These are phyloP conservation scores for Clonostachys byssicola DNA, from an alignment of 2,329 filamentous ascomycete genomes.

Conservation along the genomic window DNA sequence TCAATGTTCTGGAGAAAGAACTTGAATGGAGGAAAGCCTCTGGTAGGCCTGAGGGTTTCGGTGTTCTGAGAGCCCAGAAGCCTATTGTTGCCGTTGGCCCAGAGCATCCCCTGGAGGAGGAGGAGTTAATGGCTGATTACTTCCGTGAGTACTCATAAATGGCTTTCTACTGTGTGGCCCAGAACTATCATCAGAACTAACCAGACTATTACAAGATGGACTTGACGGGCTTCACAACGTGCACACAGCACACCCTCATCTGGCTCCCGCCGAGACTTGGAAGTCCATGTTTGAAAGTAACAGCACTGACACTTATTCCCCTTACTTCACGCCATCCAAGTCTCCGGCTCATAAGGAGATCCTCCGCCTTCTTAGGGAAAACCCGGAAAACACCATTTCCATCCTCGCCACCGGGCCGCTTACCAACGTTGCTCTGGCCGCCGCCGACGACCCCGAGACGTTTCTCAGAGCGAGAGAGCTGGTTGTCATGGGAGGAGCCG, in stretches of 20 bases:
- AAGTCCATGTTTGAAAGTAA: slow-evolving; percentile 54
- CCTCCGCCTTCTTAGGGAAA: slow-evolving; percentile 76
- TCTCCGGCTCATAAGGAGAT: slow-evolving; percentile 79
- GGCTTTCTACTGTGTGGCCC: background rate
- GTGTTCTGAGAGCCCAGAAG: slow-evolving; percentile 65
- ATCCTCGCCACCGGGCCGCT: slow-evolving; percentile 86
- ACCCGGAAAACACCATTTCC: slow-evolving; percentile 80
- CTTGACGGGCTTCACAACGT: slow-evolving; percentile 74
- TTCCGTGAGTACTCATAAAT: slow-evolving; percentile 62
- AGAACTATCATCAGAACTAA: background rate
- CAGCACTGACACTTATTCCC: slow-evolving; percentile 31
- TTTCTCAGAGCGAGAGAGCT: slow-evolving; percentile 89
- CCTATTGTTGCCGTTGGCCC: slow-evolving; percentile 86
- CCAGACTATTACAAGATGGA: slow-evolving; percentile 49
- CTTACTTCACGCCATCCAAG: slow-evolving; percentile 73
- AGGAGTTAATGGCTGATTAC: slow-evolving; percentile 75
- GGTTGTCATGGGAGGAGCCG: slow-evolving; percentile 90
- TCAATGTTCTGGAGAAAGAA: slow-evolving; percentile 89
- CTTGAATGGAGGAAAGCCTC: slow-evolving; percentile 73
- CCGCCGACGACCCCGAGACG: slow-evolving; percentile 81
- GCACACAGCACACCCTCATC: slow-evolving; percentile 68
- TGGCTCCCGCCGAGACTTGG: slow-evolving; percentile 73
- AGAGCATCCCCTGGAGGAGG: slow-evolving; percentile 79
- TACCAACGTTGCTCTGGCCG: slow-evolving; percentile 89
- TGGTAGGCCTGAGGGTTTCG: slow-evolving; percentile 67